Conservation (phyloP, 2,329 filamentous ascomycete species). For the Tolypocladium ophioglossoides region DNA sequence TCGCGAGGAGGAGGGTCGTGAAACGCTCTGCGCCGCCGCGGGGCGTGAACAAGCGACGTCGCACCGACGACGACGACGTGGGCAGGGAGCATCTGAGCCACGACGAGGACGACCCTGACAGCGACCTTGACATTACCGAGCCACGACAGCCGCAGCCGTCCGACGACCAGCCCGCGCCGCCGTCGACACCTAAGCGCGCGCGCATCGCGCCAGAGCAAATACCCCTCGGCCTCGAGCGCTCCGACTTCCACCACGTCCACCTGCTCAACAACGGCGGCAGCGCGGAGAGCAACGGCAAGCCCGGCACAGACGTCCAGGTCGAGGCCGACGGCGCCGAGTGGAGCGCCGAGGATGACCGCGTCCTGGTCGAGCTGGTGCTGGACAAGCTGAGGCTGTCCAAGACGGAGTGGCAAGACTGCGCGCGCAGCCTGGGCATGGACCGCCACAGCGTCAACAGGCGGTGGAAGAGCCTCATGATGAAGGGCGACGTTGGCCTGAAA, state of each 20-base stretch:
- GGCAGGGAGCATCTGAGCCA: conserved; percentile 25
- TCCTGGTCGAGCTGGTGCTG: conserved; percentile 56
- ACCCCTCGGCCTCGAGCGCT: conserved; percentile 46
- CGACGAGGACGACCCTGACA: conserved; percentile 18
- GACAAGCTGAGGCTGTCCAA: conserved; percentile 56
- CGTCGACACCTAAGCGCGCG: conserved; percentile 48
- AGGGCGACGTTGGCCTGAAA: conserved; percentile 51
- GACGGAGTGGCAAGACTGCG: conserved; percentile 58
- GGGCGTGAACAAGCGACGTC: conserved; percentile 42
- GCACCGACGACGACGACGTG: conserved; percentile 34
- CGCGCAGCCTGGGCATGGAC: conserved; percentile 51
- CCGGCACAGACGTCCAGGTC: conserved; percentile 28
- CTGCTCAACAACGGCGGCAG: conserved; percentile 16
- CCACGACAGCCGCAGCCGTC: conserved; percentile 7
- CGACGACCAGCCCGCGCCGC: conserved; percentile 16
- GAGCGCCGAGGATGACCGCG: conserved; percentile 53
- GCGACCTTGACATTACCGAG: conserved; percentile 24
- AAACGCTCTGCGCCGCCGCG: conserved; percentile 38
- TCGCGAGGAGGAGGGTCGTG: conserved; percentile 35
- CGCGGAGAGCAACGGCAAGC: conserved; percentile 10
- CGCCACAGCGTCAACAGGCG: conserved; percentile 43
- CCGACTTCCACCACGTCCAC: conserved; percentile 46
- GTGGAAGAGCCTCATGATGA: conserved; percentile 52
- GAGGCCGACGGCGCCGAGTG: conserved; percentile 40
- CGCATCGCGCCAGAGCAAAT: conserved; percentile 51